These are phyloP conservation scores for Ogataea kodamae DNA, from an alignment of 805 yeast genomes.

Conservation along the genomic window DNA sequence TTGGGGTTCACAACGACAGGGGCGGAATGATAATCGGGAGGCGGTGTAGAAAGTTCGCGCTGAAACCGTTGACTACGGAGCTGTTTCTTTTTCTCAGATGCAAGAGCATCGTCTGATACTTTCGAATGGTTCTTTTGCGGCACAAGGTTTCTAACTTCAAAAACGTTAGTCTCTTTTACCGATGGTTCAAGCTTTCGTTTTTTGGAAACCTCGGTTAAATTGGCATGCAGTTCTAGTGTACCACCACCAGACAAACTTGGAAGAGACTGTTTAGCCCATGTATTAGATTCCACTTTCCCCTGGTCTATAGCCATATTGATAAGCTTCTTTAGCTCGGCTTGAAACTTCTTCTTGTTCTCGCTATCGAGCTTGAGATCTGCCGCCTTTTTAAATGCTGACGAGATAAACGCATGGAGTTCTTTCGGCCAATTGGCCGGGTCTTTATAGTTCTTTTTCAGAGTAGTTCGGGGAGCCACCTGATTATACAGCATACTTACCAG, in stretches of 20 bases:
- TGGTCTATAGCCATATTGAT: constrained; percentile 47
- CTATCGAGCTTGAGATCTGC: constrained; percentile 34
- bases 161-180: constrained; percentile 12
- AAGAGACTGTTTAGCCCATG: constrained; percentile 51
- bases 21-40: constrained; percentile 6
- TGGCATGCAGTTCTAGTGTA: constrained; percentile 21
- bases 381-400: constrained; percentile 41
- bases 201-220: constrained; percentile 6
- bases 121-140: constrained; percentile 7
- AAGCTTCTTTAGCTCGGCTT: constrained; percentile 46
- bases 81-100: constrained; percentile 34
- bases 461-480: constrained; percentile 23
- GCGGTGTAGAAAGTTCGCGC: constrained; percentile 26
- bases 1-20: constrained; percentile 9
- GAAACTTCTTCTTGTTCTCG: constrained; percentile 37
- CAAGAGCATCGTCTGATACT: constrained; percentile 25
- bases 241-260: constrained; percentile 37
- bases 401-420: constrained; percentile 49
- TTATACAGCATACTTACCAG: constrained; percentile 17
- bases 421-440: constrained; percentile 50
- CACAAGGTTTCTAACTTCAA: constrained; percentile 4
- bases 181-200: constrained; percentile 6
- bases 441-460: constrained; percentile 22
- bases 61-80: constrained; percentile 51
- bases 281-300: constrained; percentile 43